Conservation (phyloP, 139 green algal genomes). For the Micractinium conductrix region DNA sequence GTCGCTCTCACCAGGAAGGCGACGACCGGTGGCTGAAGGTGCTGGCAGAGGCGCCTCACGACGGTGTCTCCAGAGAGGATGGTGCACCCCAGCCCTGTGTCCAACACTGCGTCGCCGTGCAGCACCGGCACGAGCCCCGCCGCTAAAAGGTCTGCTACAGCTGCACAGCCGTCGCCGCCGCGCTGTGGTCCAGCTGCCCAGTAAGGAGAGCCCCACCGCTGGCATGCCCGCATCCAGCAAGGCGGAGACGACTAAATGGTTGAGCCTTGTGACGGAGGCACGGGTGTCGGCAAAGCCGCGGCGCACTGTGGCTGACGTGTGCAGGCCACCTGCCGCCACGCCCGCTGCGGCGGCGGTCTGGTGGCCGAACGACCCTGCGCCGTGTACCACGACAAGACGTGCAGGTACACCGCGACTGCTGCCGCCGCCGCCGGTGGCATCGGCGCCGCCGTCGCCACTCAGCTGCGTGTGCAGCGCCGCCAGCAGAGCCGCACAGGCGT, state of each 20-base stretch:
- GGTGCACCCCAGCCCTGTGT: conserved; percentile 54
- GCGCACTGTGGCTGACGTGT: neutral
- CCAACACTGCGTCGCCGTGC: conserved; percentile 69
- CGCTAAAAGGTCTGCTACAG: conserved; percentile 27
- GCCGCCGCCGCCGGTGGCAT: neutral
- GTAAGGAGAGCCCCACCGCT: conserved; percentile 64
- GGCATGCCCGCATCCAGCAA: conserved; percentile 53
- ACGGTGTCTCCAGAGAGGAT: conserved; percentile 71
- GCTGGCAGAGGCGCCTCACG: conserved; percentile 47
- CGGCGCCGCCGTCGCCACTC: neutral
- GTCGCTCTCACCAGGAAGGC: conserved; percentile 75
- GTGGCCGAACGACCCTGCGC: conserved; percentile 79
- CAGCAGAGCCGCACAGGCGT: neutral
- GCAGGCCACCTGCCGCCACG: conserved; percentile 52
- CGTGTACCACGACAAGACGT: conserved; percentile 65
- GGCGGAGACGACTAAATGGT: conserved; percentile 48
- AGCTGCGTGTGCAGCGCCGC: neutral
- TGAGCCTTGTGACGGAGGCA: conserved; percentile 62
- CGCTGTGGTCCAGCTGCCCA: conserved; percentile 53
- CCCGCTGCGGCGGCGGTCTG: conserved; percentile 47
- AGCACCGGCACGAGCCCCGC: conserved; percentile 72
- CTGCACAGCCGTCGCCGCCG: conserved; percentile 21
- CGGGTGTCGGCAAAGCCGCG: conserved; percentile 59
- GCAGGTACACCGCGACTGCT: neutral
- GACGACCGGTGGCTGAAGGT: conserved; percentile 48